Evolutionary conservation across 2,329 filamentous ascomycete species (phyloP).

Genomic region (Penicillium sp.): DNA sequence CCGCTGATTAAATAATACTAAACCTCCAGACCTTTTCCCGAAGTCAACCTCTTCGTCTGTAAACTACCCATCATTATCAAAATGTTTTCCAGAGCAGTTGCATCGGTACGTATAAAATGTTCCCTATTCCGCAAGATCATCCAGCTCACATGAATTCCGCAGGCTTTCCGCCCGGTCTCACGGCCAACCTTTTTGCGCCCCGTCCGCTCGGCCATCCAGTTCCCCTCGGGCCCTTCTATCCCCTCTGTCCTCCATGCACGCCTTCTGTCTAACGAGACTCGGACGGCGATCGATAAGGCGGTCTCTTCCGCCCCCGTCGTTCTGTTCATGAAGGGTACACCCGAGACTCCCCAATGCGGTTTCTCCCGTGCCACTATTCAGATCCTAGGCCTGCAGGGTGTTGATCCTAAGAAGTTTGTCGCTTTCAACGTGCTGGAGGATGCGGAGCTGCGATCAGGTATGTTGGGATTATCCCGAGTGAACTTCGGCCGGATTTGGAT

Average conservation of each 20-base stretch:
- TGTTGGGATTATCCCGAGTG: conserved; percentile 20
- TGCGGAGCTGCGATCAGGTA: conserved; percentile 76
- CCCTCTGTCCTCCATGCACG: conserved; percentile 47
- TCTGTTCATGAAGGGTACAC: conserved; percentile 99
- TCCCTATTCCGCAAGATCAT: neutral
- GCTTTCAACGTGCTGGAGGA: conserved; percentile 98
- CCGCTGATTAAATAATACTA: conserved; percentile 18
- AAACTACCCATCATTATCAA: conserved; percentile 4
- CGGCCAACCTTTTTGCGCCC: conserved; percentile 24
- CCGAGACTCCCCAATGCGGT: conserved; percentile 91
- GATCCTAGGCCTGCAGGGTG: conserved; percentile 89
- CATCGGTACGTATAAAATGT: conserved; percentile 15
- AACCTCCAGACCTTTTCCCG: conserved; percentile 3
- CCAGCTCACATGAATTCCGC: neutral
- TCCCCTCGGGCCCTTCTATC: conserved; percentile 37
- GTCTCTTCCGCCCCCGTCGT: conserved; percentile 86
- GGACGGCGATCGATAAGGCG: conserved; percentile 83
- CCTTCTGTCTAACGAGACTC: conserved; percentile 76
- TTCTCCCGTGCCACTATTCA: conserved; percentile 95
- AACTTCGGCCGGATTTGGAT: neutral
- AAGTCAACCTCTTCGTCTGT: conserved; percentile 2
- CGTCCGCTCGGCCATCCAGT: conserved; percentile 15
- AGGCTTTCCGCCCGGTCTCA: conserved; percentile 34
- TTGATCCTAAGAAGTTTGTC: conserved; percentile 94
- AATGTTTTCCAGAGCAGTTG: conserved; percentile 31